These are phyloP conservation scores for Colletotrichum cordylinicola DNA, from an alignment of 2,329 filamentous ascomycete species.

Conservation along the genomic window DNA sequence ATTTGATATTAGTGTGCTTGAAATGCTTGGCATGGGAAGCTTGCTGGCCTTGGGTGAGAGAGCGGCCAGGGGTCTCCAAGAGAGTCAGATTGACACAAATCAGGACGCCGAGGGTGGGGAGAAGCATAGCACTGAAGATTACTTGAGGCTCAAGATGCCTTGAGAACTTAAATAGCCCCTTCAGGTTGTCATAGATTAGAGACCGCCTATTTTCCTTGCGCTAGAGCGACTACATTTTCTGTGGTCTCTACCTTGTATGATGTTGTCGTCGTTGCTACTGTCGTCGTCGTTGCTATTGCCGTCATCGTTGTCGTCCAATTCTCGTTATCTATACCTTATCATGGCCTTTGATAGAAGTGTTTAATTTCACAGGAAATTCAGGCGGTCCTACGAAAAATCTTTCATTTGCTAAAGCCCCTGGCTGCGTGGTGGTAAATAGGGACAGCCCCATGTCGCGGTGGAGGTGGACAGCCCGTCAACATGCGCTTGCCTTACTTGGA, in stretches of 20 bases:
- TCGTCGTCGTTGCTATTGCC: neutral
- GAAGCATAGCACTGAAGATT: slow-evolving; percentile 8
- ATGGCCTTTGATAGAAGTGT: neutral
- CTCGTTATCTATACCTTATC: no score
- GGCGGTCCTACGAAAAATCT: neutral
- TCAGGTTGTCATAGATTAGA: neutral
- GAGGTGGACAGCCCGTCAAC: neutral
- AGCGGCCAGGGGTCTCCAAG: neutral
- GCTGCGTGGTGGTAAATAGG: no score
- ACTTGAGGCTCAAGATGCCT: slow-evolving; percentile 10
- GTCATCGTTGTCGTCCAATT: no score
- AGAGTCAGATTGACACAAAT: neutral
- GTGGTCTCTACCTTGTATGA: no score
- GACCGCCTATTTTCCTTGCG: no score
- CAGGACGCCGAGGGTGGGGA: neutral
- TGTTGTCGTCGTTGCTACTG: neutral
- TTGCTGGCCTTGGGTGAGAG: slow-evolving; percentile 19
- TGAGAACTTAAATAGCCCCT: neutral
- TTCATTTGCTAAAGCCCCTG: neutral
- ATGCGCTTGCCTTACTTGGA: neutral
- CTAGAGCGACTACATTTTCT: no score
- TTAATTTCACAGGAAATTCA: neutral
- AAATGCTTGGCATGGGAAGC: slow-evolving; percentile 24
- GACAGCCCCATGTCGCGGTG: neutral
- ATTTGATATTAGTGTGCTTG: slow-evolving; percentile 23